These are phyloP conservation scores for Aphanomyces astaci DNA, from an alignment of 352 stramenopile genomes.

Conservation along the genomic window DNA sequence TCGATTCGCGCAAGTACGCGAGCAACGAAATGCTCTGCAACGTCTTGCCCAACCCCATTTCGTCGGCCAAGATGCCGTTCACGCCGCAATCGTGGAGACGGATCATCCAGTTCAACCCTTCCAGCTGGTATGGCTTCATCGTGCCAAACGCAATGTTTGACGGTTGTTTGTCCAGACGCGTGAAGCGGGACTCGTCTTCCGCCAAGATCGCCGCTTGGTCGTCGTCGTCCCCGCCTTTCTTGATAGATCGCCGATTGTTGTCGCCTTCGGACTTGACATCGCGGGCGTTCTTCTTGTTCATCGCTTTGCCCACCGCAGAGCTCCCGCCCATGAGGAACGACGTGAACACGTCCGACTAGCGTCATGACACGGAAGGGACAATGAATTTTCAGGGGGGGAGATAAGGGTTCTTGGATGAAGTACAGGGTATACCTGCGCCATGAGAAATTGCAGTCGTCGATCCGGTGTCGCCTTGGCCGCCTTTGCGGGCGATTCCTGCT, in stretches of 20 bases:
- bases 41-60: constrained; percentile 92
- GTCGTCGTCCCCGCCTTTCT: constrained; percentile 51
- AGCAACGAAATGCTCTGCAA: constrained; percentile 98
- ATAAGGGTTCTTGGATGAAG: background rate
- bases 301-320: constrained; percentile 66
- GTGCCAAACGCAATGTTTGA: constrained; percentile 77
- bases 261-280: constrained; percentile 30
- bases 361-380: too few species aligned
- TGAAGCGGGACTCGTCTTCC: constrained; percentile 72
- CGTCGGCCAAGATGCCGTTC: constrained; percentile 78
- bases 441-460: constrained; percentile 81
- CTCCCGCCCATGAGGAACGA: constrained; percentile 81
- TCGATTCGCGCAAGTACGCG: constrained; percentile 91
- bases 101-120: constrained; percentile 89
- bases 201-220: constrained; percentile 49
- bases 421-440: constrained; percentile 45
- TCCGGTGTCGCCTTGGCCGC: constrained; percentile 41
- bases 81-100: constrained; percentile 87
- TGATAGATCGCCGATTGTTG: constrained; percentile 42
- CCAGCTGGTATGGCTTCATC: constrained; percentile 84
- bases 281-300: constrained; percentile 42
- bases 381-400: background rate
- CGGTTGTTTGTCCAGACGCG: constrained; percentile 71
- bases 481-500: constrained; percentile 54
- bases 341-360: constrained; percentile 77